Evolutionary conservation across 2,329 filamentous ascomycete genomes (phyloP).

Genomic region (Apiospora phragmitis): DNA sequence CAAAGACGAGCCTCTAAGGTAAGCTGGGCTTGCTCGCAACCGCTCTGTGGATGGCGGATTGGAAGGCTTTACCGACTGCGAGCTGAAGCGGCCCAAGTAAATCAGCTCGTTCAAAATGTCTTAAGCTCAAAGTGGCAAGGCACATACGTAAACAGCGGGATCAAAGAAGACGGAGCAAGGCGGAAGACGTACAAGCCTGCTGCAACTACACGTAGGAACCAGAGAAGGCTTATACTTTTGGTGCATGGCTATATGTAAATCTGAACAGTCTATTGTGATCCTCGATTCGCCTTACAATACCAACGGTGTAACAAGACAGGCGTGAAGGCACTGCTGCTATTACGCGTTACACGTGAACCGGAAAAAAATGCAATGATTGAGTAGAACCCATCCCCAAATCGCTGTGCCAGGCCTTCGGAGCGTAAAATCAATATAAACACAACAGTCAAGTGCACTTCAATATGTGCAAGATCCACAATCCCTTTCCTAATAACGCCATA

Average conservation of each 20-base stretch:
- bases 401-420: not conserved
- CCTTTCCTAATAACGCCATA: not conserved
- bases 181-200: not conserved
- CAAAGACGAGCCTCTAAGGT: not conserved
- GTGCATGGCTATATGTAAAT: not conserved
- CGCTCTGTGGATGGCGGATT: no score
- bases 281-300: not conserved
- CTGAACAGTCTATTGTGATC: not conserved
- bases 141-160: no score
- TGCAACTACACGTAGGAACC: not conserved
- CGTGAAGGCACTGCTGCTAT: no score
- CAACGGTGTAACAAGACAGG: not conserved
- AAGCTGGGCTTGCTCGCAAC: no score
- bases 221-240: not conserved
- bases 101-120: no score
- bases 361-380: not conserved
- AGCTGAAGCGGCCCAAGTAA: no score
- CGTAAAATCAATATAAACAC: not conserved
- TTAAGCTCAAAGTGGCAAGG: not conserved
- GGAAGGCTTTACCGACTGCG: no score
- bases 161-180: not conserved
- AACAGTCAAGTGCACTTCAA: not conserved
- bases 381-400: not conserved
- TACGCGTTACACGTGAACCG: not conserved
- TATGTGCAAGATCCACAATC: not conserved